These are phyloP conservation scores for Neurospora sp. DNA, from an alignment of 495 filamentous ascomycete species.

Conservation along the genomic window DNA sequence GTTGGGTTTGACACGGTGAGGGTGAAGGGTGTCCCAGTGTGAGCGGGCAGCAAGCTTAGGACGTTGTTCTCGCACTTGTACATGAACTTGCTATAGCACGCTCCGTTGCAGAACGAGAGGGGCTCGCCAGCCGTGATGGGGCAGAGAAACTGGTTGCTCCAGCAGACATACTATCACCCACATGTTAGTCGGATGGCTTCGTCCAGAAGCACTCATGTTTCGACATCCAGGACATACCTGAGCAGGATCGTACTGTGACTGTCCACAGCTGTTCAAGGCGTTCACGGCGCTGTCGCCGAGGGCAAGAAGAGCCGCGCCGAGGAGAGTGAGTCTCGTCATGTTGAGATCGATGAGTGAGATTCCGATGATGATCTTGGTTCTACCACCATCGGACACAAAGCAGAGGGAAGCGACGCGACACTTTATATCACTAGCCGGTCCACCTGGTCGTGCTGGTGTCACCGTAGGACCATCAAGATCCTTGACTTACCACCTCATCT, in stretches of 20 bases:
- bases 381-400: background rate
- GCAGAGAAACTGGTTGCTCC: conserved; percentile 20
- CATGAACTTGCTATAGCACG: conserved; percentile 27
- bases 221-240: conserved; percentile 7
- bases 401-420: background rate
- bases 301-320: conserved; percentile 9
- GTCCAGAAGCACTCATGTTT: background rate
- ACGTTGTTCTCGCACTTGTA: conserved; percentile 30
- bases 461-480: background rate
- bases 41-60: conserved; percentile 21
- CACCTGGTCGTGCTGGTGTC: background rate
- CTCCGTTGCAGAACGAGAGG: conserved; percentile 19
- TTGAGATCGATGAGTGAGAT: background rate
- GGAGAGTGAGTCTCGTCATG: conserved; percentile 12
- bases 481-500: background rate
- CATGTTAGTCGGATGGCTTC: background rate
- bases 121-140: conserved; percentile 21
- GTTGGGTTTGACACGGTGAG: conserved; percentile 31
- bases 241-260: conserved; percentile 19
- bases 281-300: conserved; percentile 5
- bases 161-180: conserved; percentile 22
- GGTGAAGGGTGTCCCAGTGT: conserved; percentile 27
- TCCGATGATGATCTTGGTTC: background rate
- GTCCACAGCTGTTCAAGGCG: conserved; percentile 14
- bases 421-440: background rate